Base-by-base conservation (phyloP, 2,329 filamentous ascomycete species). In the Botryotinia globosa region DNA sequence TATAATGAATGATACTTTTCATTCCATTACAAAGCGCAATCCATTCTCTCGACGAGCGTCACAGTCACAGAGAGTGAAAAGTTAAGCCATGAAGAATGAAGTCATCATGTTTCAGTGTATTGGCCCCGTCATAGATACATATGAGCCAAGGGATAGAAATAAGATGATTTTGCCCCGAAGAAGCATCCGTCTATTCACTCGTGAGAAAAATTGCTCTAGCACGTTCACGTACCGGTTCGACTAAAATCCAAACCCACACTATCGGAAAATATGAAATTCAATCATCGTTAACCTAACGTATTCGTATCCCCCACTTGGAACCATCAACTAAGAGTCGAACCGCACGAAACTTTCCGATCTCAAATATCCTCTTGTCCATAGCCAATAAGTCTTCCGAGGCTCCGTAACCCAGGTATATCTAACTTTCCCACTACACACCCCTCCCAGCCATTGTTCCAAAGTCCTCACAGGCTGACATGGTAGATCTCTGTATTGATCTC, bases 181-280 rank as follows among this genome's bases (percentile, higher is more conserved):
- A n/a, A 29, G 18, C 34, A 25, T 32, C 22, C 25, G 20, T 14
- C 12, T 25, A 39, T 39, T 39, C 37, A 39, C 9, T 10, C 37
- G 8, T 39, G 9, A 42, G 6, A 14, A 14, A 12, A 51, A n/a
- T 16, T n/a, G 14, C 48, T 16, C 48, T 51, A 51, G 48, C 5
- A n/a, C 48, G 4, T n/a, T 25, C 5, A n/a, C 48, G 4, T n/a
- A 14, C 48, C 48, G 4, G 4, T 51, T 51, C 4, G 14, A n/a
- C 48, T n/a, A n/a, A n/a, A 39, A 39, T n/a, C 34, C 59, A n/a
- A n/a, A 62, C 59, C 59, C 59, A 62, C 8, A 39, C 61, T 63
- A 63, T 63, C 61, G 61, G 61, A 63, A 51, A n/a, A n/a, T n/a
- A 14, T n/a, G 25, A n/a, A 63, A 42, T 39, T 62, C 59, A 39